phyloP scores from a whole-genome alignment of 2,329 filamentous ascomycete genomes.

The Monilinia laxa region DNA sequence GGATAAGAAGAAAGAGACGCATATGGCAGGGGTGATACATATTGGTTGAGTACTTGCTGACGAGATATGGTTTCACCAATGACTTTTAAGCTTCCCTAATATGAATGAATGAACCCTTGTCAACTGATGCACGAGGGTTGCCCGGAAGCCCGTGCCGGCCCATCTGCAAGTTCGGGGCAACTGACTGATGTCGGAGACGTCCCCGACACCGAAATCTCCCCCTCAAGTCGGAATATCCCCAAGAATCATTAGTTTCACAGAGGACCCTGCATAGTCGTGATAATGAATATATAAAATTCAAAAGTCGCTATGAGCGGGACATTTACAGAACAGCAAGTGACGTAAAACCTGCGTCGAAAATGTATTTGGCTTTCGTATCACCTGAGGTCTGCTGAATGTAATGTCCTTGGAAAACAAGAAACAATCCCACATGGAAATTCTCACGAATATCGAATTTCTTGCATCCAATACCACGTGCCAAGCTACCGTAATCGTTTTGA shows the following conservation, averaged over 20 bases:
- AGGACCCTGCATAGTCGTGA: not conserved
- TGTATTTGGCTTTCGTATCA: not conserved
- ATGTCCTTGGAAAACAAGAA: not conserved
- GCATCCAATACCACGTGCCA: not conserved
- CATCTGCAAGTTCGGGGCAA: constrained; percentile 14
- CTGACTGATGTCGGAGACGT: constrained; percentile 2
- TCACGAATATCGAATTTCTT: not conserved
- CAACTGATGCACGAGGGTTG: not conserved
- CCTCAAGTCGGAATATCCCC: not conserved
- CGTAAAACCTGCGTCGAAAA: not conserved
- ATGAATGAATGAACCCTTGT: not conserved
- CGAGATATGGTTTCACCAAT: constrained; percentile 2
- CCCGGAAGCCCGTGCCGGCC: constrained; percentile 5
- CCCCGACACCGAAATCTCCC: not conserved
- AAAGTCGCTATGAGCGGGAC: not conserved
- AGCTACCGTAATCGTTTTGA: not conserved
- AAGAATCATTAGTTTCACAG: not conserved
- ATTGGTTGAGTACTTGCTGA: constrained; percentile 1
- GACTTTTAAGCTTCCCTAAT: not conserved
- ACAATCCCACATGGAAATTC: not conserved
- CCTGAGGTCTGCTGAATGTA: not conserved
- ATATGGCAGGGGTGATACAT: constrained; percentile 1
- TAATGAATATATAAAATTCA: not conserved
- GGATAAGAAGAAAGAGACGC: not conserved
- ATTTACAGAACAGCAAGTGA: not conserved